Conservation (phyloP, 768 basidiomycete species). For the Lactarius evosmus region DNA sequence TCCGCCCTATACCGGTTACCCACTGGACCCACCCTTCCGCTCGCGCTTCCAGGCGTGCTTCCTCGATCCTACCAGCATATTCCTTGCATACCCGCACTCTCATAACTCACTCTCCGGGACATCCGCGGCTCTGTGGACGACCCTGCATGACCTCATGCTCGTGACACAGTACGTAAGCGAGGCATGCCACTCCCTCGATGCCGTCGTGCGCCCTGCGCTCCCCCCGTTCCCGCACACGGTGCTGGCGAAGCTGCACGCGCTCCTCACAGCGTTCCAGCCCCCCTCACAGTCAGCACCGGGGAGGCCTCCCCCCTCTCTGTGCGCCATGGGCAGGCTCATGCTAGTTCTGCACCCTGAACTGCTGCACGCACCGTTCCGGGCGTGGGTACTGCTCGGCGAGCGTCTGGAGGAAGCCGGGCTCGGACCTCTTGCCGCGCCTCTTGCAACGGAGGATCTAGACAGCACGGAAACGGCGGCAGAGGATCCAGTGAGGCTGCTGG, state of each 20-base stretch:
- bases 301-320: constrained; percentile 35
- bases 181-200: constrained; percentile 50
- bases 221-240: constrained; percentile 67
- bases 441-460: constrained; percentile 37
- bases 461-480: constrained; percentile 34
- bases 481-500: constrained; percentile 42
- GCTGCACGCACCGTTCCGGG: constrained; percentile 57
- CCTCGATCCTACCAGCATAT: constrained; percentile 54
- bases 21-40: constrained; percentile 64
- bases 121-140: constrained; percentile 34
- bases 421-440: constrained; percentile 51
- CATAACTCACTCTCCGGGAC: constrained; percentile 10
- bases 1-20: constrained; percentile 64
- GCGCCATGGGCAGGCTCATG: constrained; percentile 52
- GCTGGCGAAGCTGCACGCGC: constrained; percentile 46
- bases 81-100: constrained; percentile 40
- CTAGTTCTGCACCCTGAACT: constrained; percentile 57
- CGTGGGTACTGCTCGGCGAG: constrained; percentile 58
- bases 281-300: constrained; percentile 39
- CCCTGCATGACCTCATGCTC: constrained; percentile 54
- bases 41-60: constrained; percentile 69
- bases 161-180: constrained; percentile 64
- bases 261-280: constrained; percentile 50
- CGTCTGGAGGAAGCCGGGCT: constrained; percentile 54
- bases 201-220: constrained; percentile 49